Conservation (phyloP, 2,329 filamentous ascomycete species). For the Keithomyces neogunnii region DNA sequence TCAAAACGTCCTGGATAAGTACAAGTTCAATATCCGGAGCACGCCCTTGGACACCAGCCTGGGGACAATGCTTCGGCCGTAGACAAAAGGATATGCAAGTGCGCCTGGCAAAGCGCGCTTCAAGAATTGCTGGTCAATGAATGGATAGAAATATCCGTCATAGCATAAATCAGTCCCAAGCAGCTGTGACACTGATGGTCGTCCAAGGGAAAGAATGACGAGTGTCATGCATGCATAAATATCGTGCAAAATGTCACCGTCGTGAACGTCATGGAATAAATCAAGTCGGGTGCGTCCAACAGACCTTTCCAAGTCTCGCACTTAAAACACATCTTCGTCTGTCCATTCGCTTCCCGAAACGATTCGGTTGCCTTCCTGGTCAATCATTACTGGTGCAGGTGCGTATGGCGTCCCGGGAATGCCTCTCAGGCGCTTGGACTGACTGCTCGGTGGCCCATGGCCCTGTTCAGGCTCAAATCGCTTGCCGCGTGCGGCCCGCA, state of each 20-base stretch:
- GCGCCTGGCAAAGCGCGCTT: background rate
- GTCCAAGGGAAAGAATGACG: background rate
- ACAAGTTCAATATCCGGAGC: slow-evolving; percentile 1
- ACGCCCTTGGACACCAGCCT: background rate
- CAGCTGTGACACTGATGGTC: background rate
- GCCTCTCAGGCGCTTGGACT: slow-evolving; percentile 46
- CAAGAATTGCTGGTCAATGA: background rate
- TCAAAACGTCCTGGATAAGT: background rate
- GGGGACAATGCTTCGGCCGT: background rate
- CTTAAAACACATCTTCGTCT: slow-evolving; percentile 51
- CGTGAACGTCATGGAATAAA: background rate
- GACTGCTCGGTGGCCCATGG: slow-evolving; percentile 31
- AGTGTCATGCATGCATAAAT: background rate
- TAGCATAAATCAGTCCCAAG: background rate
- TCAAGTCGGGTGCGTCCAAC: background rate
- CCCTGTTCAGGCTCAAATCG: slow-evolving; percentile 45
- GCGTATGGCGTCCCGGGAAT: slow-evolving; percentile 34
- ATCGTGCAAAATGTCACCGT: background rate
- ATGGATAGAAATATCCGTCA: background rate
- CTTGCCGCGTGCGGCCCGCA: slow-evolving; percentile 60
- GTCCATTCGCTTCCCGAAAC: slow-evolving; percentile 60
- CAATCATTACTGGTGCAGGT: slow-evolving; percentile 39
- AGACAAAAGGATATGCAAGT: background rate
- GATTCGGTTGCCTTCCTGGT: slow-evolving; percentile 53
- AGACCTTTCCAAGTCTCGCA: background rate